These are phyloP conservation scores for Mollisiaceae sp. DNA, from an alignment of 2,329 filamentous ascomycete genomes.

Conservation along the genomic window DNA sequence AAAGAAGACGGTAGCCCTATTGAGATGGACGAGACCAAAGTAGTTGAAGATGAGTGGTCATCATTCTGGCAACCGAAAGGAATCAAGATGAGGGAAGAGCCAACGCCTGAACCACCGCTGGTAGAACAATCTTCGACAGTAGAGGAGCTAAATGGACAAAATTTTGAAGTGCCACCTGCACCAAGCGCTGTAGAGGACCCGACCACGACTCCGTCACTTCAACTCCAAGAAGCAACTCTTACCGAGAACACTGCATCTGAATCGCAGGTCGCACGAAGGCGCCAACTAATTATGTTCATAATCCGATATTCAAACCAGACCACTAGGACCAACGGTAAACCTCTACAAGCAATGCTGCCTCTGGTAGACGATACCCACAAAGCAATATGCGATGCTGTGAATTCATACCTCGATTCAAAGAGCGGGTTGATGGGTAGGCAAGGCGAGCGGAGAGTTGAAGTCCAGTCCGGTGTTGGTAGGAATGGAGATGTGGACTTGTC, in stretches of 20 bases:
- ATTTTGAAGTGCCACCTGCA: background rate
- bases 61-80: background rate
- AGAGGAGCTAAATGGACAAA: background rate
- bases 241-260: slow-evolving; percentile 11
- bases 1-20: background rate
- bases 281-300: slow-evolving; percentile 20
- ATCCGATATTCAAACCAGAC: slow-evolving; percentile 18
- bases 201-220: slow-evolving; percentile 3
- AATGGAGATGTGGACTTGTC: slow-evolving; percentile 27
- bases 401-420: slow-evolving; percentile 25
- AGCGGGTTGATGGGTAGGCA: background rate
- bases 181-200: slow-evolving; percentile 7
- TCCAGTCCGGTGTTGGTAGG: slow-evolving; percentile 24
- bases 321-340: background rate
- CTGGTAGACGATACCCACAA: slow-evolving; percentile 18
- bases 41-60: background rate
- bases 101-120: background rate
- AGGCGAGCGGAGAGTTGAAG: slow-evolving; percentile 20
- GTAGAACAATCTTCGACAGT: background rate
- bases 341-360: slow-evolving; percentile 20
- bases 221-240: background rate
- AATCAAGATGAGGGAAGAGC: background rate
- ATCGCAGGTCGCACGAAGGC: slow-evolving; percentile 8
- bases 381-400: slow-evolving; percentile 23
- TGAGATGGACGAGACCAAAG: background rate